A percentile compares a stretch with the other conserved stretches of the same genome.
Conservation (phyloP, 2,329 filamentous ascomycete species). For the Tolypocladium guangdongense region DNA sequence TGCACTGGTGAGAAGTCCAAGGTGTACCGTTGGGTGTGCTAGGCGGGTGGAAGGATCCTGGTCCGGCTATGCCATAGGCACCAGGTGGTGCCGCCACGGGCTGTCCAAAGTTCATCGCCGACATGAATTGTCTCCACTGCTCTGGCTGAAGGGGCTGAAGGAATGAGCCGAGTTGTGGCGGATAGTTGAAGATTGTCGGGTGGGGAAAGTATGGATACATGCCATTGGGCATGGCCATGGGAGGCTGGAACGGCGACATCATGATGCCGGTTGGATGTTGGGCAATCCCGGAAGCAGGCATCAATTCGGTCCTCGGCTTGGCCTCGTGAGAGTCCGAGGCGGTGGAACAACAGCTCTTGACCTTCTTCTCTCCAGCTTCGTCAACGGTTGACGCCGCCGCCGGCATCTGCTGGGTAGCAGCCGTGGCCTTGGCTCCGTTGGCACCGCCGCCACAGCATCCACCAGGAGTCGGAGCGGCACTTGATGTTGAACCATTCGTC, state of each 20-base stretch:
- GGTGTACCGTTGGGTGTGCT: slow-evolving; percentile 8
- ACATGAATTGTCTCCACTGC: slow-evolving; percentile 39
- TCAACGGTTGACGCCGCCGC: slow-evolving; percentile 9
- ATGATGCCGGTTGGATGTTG: slow-evolving; percentile 17
- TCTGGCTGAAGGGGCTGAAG: slow-evolving; percentile 43
- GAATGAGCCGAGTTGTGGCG: slow-evolving; percentile 42
- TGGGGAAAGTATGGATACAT: slow-evolving; percentile 31
- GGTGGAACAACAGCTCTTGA: slow-evolving; percentile 20
- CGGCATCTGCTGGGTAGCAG: slow-evolving; percentile 3
- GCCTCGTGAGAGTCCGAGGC: slow-evolving; percentile 9
- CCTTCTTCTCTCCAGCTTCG: slow-evolving; percentile 7
- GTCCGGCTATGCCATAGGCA: slow-evolving; percentile 13
- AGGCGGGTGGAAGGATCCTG: slow-evolving; percentile 10
- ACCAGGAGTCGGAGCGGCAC: slow-evolving; percentile 1
- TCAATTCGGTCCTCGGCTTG: slow-evolving; percentile 8
- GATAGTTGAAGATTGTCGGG: slow-evolving; percentile 39
- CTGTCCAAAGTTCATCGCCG: slow-evolving; percentile 26
- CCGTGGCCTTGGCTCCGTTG: slow-evolving; percentile 1
- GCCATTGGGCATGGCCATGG: slow-evolving; percentile 25
- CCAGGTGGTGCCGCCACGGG: slow-evolving; percentile 12
- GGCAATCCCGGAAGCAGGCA: slow-evolving; percentile 9
- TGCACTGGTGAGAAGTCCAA: slow-evolving; percentile 36
- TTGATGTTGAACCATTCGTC: slow-evolving; percentile 10
- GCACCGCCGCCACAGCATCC: slow-evolving; percentile 14
- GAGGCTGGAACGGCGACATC: slow-evolving; percentile 24